Evolutionary conservation across 2,329 filamentous ascomycete species (phyloP), one percentile per base, ranked within the genome.

Genomic region (Penicillium sp.): DNA sequence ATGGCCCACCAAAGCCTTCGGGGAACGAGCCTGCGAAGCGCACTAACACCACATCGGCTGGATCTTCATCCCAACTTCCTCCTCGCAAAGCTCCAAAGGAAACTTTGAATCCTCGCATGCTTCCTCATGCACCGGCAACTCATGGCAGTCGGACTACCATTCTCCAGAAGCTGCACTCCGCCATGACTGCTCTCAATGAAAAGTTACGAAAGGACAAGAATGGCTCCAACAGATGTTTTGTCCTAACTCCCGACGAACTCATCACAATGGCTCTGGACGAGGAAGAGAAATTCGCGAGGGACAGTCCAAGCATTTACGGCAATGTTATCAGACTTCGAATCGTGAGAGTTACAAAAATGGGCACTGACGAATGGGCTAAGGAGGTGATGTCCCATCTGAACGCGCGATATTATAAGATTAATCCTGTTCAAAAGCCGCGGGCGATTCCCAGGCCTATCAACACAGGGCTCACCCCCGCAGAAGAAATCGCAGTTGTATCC

Each of bases 311-410:
- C 0, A 85, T 97, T 29, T 99, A 99, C 69, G 80, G 83, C 8
- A 96, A 96, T 67, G 80, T 92, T 27, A 86, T 97, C 72, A 95
- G 93, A 70, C 89, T 91, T 63, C 86, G 86, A 35, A 88, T 97
- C 58, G 82, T 89, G 66, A 81, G 82, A 43, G 86, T 92, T 70
- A 91, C 89, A 69, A 89, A 88, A 61, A 93, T 96, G 89, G 80
- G 79, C 0, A 70, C 85, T 3, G 80, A 82, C 4, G 83, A 90
- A 47, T 97, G 93, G 91, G 84, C 84, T 59, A 81, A 85, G 31
- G 86, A 88, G 51, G 78, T 81, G 33, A 64, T 88, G 45, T 71
- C 76, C 9, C 73, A 76, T 64, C 61, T 78, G 29, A 74, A 75
- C 54, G 43, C 68, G 42, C 65, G 72, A 58, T 75, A 76, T 40